A percentile compares a stretch with the other conserved stretches of the same genome.
phyloP scores from a whole-genome alignment of 2,329 filamentous ascomycete species.

The Juglanconis juglandina region DNA sequence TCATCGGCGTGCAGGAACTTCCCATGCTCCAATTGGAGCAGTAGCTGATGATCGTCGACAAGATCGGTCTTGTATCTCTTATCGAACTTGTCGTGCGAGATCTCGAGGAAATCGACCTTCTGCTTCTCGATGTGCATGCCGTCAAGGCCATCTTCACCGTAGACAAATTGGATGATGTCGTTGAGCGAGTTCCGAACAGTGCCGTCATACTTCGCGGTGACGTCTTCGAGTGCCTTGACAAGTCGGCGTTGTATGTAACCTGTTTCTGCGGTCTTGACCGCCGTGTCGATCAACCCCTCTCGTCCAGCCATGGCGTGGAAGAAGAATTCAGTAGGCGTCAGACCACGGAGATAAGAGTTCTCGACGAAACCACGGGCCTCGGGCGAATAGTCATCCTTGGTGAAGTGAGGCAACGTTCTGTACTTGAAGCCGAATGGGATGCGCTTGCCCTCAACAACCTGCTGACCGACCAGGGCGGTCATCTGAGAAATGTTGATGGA shows the following conservation, averaged over 20 bases:
- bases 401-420: constrained; percentile 92
- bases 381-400: constrained; percentile 97
- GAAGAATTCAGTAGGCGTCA: constrained; percentile 96
- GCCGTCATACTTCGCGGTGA: constrained; percentile 95
- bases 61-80: constrained; percentile 82
- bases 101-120: constrained; percentile 78
- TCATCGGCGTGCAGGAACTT: constrained; percentile 83
- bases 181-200: constrained; percentile 96
- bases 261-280: constrained; percentile 98
- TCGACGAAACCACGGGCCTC: constrained; percentile 97
- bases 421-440: constrained; percentile 99
- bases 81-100: constrained; percentile 74
- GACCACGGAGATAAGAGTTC: constrained; percentile 93
- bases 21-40: constrained; percentile 75
- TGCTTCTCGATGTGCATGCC: constrained; percentile 93
- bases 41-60: constrained; percentile 60
- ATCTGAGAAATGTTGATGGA: constrained; percentile 99
- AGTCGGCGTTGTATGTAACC: constrained; percentile 98
- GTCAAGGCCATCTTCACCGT: constrained; percentile 95
- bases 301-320: constrained; percentile 99
- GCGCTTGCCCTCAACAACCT: constrained; percentile 97
- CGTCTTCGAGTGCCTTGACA: constrained; percentile 95
- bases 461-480: constrained; percentile 95
- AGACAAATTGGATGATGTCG: constrained; percentile 94
- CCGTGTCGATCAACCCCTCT: constrained; percentile 98